phyloP scores from a whole-genome alignment of 345 rosid genomes.

The Aquilaria yunnanensis region DNA sequence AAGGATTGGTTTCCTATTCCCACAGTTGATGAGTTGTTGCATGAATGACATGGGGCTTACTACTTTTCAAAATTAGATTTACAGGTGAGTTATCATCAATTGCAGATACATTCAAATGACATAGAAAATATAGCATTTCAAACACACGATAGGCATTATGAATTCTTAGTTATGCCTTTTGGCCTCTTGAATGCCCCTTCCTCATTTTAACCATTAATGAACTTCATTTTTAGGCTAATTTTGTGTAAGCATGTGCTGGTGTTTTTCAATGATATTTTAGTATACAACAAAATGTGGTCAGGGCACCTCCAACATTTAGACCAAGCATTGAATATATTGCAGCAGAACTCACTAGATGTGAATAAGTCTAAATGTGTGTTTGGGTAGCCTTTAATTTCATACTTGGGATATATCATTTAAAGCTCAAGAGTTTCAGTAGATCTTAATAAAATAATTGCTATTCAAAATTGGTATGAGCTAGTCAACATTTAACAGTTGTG shows the following conservation, averaged over 20 bases:
- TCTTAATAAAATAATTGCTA: not conserved
- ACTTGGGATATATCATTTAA: slow-evolving; percentile 1
- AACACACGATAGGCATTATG: not conserved
- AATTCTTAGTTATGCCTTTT: not conserved
- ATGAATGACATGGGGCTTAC: not conserved
- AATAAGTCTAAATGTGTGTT: not conserved
- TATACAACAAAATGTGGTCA: not conserved
- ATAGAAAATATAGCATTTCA: not conserved
- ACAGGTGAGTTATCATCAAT: not conserved
- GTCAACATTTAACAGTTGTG: not conserved
- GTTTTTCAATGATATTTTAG: slow-evolving; percentile 1
- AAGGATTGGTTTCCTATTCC: not conserved
- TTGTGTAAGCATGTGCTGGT: not conserved
- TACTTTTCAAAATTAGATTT: not conserved
- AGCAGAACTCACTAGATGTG: not conserved
- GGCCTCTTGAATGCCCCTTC: not conserved
- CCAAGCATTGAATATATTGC: not conserved
- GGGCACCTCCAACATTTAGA: not conserved
- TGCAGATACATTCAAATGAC: not conserved
- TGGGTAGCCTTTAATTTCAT: not conserved
- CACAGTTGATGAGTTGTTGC: not conserved
- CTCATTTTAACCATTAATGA: not conserved
- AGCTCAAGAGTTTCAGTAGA: not conserved
- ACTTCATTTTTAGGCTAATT: not conserved
- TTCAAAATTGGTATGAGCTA: not conserved